Base-by-base conservation (phyloP, 2,329 filamentous ascomycete genomes). In the Sporothrix mexicana region DNA sequence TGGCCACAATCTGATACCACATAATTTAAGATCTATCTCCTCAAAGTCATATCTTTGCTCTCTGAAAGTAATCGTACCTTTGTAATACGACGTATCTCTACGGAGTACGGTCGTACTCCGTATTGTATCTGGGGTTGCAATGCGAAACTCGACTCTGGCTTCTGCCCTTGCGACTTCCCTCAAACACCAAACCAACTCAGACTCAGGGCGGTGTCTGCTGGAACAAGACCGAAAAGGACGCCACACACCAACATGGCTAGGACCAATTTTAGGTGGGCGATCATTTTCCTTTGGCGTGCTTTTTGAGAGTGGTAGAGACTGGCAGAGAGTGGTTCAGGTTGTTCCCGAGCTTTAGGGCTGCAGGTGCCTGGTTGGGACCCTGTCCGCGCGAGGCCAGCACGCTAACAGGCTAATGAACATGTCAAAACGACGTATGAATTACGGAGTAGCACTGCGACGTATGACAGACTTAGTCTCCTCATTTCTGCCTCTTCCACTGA, bases 181-280 rank as follows among this genome's bases (percentile, higher is more conserved):
- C 30, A 36, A 36, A 36, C 30, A 36, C 7, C 30, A 36, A 2
- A 36, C 30, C 7, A 36, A 36, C 30, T 36, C 30, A 36, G 30
- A 36, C 30, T 2, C 66, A 68, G 66, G 47, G 66, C 66, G 66
- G 66, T 68, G 25, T 68, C 66, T 30, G 66, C 30, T 68, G 66
- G 66, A 53, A 68, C 47, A 68, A 67, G 45, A 25, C 55, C 25
- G 13, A 59, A 59, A 17, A 13, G 25, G 23, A 30, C 30, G 13
- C 59, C 20, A 45, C 9, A 9, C 8, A 10, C 41, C 61, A 13
- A 45, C n/a, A 13, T 10, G 55, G 61, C 20, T 51, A 51, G 64
- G 25, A 23, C 45, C 47, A 51, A 51, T 67, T 67, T 51, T 30
- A 36, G 64, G 64, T 51, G 45, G 64, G 23, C 64, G 64, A 36